phyloP scores from a whole-genome alignment of 225 moss, liverwort and hornwort genomes.

The Neckera pumila region DNA sequence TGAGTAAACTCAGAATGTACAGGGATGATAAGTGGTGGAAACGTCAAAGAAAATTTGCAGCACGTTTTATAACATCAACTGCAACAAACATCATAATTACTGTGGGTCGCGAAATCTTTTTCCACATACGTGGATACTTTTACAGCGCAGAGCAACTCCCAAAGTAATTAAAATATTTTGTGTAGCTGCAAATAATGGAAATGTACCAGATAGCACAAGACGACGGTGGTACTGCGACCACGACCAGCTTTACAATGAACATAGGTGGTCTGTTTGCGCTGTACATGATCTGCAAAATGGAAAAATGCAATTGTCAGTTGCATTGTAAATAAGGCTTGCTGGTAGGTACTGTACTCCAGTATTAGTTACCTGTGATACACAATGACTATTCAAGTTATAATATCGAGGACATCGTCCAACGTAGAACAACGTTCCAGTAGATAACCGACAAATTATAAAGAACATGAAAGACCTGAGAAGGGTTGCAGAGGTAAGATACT shows the following conservation, averaged over 20 bases:
- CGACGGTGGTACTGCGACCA: constrained; percentile 93
- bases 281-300: constrained; percentile 50
- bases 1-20: neutral
- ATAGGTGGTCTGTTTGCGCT: constrained; percentile 68
- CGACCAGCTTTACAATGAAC: constrained; percentile 98
- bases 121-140: neutral
- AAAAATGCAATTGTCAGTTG: neutral
- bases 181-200: neutral
- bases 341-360: neutral
- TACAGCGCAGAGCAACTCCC: neutral
- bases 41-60: neutral
- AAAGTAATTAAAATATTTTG: neutral
- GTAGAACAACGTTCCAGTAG: neutral
- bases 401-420: neutral
- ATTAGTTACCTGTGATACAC: neutral
- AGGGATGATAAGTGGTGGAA: neutral
- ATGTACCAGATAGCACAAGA: constrained; percentile 83
- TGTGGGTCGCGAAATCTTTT: neutral
- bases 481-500: neutral
- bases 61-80: neutral
- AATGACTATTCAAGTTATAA: neutral
- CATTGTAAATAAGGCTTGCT: neutral
- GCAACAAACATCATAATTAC: neutral
- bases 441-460: neutral
- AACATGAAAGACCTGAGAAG: neutral